Evolutionary conservation across 2,329 filamentous ascomycete genomes (phyloP).

Genomic region (Plectosphaerella cucumerina): DNA sequence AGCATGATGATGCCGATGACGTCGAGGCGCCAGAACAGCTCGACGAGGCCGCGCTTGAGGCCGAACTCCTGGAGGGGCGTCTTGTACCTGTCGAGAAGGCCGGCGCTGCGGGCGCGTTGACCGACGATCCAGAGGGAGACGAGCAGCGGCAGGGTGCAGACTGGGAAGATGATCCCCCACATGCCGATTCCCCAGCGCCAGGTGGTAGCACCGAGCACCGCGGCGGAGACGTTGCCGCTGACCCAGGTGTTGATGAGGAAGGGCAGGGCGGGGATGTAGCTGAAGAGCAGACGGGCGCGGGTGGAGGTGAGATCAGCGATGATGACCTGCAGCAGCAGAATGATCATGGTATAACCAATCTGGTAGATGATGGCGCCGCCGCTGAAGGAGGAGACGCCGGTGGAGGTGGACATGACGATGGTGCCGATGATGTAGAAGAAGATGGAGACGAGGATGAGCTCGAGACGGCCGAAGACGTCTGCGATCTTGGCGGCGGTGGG

Average conservation of each 20-base stretch:
- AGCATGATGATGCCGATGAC: slow-evolving; percentile 39
- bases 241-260: slow-evolving; percentile 63
- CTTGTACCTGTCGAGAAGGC: slow-evolving; percentile 34
- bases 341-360: slow-evolving; percentile 54
- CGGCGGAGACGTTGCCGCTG: slow-evolving; percentile 49
- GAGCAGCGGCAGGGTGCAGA: slow-evolving; percentile 47
- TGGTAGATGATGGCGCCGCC: slow-evolving; percentile 53
- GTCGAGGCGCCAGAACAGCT: slow-evolving; percentile 44
- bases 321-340: slow-evolving; percentile 56
- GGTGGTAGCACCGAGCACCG: slow-evolving; percentile 42
- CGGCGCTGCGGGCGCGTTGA: slow-evolving; percentile 47
- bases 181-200: slow-evolving; percentile 64
- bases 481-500: slow-evolving; percentile 56
- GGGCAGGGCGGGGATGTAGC: slow-evolving; percentile 55
- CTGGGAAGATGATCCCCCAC: slow-evolving; percentile 58
- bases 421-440: slow-evolving; percentile 54
- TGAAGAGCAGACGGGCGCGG: slow-evolving; percentile 56
- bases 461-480: slow-evolving; percentile 60
- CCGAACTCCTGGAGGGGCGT: slow-evolving; percentile 27
- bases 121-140: slow-evolving; percentile 44
- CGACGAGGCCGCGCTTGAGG: slow-evolving; percentile 24
- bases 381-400: slow-evolving; percentile 44
- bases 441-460: slow-evolving; percentile 53
- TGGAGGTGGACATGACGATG: slow-evolving; percentile 47
- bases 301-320: slow-evolving; percentile 58